Evolutionary conservation across 116 monocot species (phyloP).

Genomic region (Posidonia oceanica): DNA sequence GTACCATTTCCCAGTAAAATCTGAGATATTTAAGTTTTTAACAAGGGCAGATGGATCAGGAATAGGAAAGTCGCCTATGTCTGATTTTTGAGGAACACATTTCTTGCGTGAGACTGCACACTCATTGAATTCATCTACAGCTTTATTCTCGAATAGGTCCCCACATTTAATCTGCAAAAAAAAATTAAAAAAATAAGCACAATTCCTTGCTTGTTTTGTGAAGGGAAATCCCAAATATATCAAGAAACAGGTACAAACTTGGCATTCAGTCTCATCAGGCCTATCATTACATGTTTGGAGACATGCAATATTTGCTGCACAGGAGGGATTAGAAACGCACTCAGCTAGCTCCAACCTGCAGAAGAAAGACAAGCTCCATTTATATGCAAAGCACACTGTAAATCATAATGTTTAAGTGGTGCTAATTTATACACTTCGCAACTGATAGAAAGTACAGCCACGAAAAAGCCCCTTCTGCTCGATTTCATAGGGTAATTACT

Average conservation of each 20-base stretch:
- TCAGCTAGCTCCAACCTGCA: conserved; percentile 72
- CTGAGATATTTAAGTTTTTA: conserved; percentile 57
- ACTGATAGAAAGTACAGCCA: no score
- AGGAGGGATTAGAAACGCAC: conserved; percentile 83
- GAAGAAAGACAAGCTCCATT: background rate
- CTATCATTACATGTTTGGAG: conserved; percentile 93
- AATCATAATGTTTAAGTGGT: no score
- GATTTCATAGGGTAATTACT: no score
- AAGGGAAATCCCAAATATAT: background rate
- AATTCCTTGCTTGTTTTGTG: no score
- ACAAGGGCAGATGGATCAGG: conserved; percentile 66
- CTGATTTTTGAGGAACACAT: conserved; percentile 79
- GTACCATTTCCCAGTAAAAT: conserved; percentile 94
- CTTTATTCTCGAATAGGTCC: conserved; percentile 82
- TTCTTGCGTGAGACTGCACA: conserved; percentile 96
- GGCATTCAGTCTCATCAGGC: conserved; percentile 95
- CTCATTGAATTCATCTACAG: conserved; percentile 91
- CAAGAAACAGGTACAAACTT: conserved; percentile 32
- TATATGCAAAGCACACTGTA: no score
- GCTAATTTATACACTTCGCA: no score
- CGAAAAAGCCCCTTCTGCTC: no score
- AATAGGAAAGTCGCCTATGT: conserved; percentile 80
- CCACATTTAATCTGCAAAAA: conserved; percentile 79
- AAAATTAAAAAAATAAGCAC: conserved; percentile 1
- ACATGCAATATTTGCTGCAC: conserved; percentile 93